These are phyloP conservation scores for Coprinellus micaceus DNA, from an alignment of 768 basidiomycete genomes.

Conservation along the genomic window DNA sequence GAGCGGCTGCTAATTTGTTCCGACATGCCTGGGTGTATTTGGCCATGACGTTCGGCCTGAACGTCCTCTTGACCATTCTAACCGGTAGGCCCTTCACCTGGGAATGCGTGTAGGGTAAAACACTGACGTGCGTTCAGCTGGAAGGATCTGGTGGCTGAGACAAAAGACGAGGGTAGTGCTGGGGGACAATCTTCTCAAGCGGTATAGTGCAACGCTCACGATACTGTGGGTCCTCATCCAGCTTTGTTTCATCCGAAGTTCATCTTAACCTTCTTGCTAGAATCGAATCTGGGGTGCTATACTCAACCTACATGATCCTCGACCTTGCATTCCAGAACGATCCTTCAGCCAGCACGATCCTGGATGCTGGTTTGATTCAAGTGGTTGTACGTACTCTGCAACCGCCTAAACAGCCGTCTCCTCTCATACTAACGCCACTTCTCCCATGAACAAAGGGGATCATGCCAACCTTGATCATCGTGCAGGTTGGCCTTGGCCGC, in stretches of 20 bases:
- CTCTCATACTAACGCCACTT: constrained; percentile 1
- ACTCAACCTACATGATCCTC: constrained; percentile 22
- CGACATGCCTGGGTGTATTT: constrained; percentile 29
- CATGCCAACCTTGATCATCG: constrained; percentile 11
- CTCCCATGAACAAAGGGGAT: constrained; percentile 11
- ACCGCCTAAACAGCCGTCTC: background rate
- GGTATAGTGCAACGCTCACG: constrained; percentile 31
- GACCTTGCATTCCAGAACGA: constrained; percentile 11
- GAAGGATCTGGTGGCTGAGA: constrained; percentile 32
- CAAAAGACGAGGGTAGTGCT: constrained; percentile 23
- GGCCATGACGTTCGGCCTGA: constrained; percentile 29
- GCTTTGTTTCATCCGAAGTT: background rate
- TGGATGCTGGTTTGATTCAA: constrained; percentile 27
- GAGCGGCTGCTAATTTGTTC: constrained; percentile 14
- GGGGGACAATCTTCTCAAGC: constrained; percentile 23
- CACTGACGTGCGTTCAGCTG: constrained; percentile 24
- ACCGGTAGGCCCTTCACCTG: constrained; percentile 24
- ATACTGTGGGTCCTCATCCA: constrained; percentile 28
- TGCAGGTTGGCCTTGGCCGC: constrained; percentile 11
- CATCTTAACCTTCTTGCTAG: no score
- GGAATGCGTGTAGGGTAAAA: no score
- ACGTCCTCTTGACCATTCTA: constrained; percentile 30
- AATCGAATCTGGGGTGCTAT: constrained; percentile 36
- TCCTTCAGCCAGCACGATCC: constrained; percentile 10
- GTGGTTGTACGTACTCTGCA: constrained; percentile 21